Evolutionary conservation across 2,329 filamentous ascomycete species (phyloP).

Genomic region (Fusarium incarnatum): DNA sequence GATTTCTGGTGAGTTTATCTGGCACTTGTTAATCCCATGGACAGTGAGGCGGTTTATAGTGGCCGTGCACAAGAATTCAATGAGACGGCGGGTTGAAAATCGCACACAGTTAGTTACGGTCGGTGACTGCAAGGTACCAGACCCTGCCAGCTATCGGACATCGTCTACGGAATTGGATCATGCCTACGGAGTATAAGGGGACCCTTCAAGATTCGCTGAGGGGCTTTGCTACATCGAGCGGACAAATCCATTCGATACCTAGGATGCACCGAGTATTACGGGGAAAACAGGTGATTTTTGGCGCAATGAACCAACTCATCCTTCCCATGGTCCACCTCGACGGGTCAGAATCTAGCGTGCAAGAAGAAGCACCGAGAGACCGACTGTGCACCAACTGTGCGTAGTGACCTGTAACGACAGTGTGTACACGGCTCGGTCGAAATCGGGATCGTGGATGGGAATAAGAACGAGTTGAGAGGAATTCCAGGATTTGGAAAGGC

Average conservation of each 20-base stretch:
- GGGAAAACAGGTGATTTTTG: conserved; percentile 39
- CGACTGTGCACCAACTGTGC: conserved; percentile 19
- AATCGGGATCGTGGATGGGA: conserved; percentile 37
- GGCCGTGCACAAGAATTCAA: conserved; percentile 25
- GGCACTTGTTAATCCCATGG: conserved; percentile 8
- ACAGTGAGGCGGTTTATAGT: conserved; percentile 33
- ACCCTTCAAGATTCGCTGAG: conserved; percentile 11
- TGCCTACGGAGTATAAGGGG: neutral
- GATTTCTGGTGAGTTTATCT: conserved; percentile 20
- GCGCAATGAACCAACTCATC: conserved; percentile 10
- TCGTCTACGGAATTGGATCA: neutral
- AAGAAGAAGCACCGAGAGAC: conserved; percentile 10
- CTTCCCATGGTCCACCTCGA: conserved; percentile 29
- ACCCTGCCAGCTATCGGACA: conserved; percentile 7
- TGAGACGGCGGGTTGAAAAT: conserved; percentile 18
- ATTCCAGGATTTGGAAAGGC: conserved; percentile 6
- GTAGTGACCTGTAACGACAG: neutral
- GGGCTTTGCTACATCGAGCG: conserved; percentile 10
- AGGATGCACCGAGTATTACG: conserved; percentile 13
- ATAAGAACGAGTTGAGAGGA: conserved; percentile 23
- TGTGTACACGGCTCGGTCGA: conserved; percentile 42
- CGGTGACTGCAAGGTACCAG: conserved; percentile 37
- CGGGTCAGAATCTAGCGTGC: conserved; percentile 13
- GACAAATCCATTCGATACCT: conserved; percentile 16
- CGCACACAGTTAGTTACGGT: conserved; percentile 40